These are phyloP conservation scores for Petunia hybrid DNA, from an alignment of 305 asterid genomes.

Conservation along the genomic window DNA sequence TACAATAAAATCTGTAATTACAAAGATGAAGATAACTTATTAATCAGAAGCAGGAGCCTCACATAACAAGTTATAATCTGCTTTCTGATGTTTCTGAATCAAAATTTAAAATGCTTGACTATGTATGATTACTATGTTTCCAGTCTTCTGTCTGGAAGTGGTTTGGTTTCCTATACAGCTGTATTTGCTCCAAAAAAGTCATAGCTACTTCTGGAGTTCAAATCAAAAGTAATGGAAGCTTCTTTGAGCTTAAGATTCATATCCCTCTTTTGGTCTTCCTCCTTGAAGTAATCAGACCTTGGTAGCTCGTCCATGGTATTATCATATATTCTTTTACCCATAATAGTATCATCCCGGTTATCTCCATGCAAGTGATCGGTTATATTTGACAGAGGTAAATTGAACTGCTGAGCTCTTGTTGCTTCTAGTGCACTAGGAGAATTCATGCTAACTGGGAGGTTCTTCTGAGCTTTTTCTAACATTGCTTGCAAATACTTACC, in stretches of 20 bases:
- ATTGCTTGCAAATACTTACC: constrained; percentile 87
- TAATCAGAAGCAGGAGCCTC: no score
- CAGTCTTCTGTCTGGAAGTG: not conserved
- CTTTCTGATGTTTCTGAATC: not conserved
- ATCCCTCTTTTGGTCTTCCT: constrained; percentile 40
- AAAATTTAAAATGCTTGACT: not conserved
- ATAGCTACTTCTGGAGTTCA: constrained; percentile 68
- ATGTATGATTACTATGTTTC: not conserved
- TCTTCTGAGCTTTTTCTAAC: constrained; percentile 73
- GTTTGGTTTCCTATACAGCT: constrained; percentile 26
- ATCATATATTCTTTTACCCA: constrained; percentile 33
- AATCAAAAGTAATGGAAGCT: constrained; percentile 62
- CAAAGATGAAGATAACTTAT: no score
- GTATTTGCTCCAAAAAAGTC: constrained; percentile 49
- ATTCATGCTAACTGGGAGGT: constrained; percentile 54
- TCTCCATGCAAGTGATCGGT: constrained; percentile 63
- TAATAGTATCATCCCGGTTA: constrained; percentile 37
- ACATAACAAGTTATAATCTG: not conserved
- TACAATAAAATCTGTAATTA: not conserved
- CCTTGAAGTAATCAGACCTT: constrained; percentile 33
- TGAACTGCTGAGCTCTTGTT: constrained; percentile 68
- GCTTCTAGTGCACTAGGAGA: constrained; percentile 54
- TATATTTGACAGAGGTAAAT: constrained; percentile 67
- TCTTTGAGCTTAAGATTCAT: constrained; percentile 55
- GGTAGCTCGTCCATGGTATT: constrained; percentile 34